Evolutionary conservation across 23 red algal genomes (phyloP), one percentile per base, ranked within the genome.

Genomic region (Rhodosorus marinus): DNA sequence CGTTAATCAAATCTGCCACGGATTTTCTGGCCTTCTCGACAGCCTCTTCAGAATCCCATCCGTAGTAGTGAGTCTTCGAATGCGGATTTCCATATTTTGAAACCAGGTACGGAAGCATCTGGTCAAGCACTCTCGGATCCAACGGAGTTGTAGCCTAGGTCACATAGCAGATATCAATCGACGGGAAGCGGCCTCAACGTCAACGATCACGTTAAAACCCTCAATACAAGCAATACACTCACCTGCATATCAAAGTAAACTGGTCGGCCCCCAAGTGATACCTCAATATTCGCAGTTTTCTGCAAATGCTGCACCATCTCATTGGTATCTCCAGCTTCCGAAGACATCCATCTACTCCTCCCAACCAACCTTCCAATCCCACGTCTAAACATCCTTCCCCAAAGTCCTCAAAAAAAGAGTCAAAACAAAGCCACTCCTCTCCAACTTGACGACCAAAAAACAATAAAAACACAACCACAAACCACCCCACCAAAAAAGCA

Each of bases 91-190:
- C 87, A 29, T 78, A 76, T 24, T 71, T 62, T 5, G 62, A 69
- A n/a, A 76, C 64, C 27, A 69, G 53, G 43, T 70, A 66, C 0
- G 87, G 87, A 14, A 94, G 40, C 87, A 94, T 94, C 14, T 59
- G 72, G 46, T 94, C 87, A 26, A 81, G 55, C 3, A 94, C 87
- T 19, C 87, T 70, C 15, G 87, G 87, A 60, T 94, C 87, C 24
- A 83, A 59, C 8, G 87, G 87, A 8, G 87, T 94, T 27, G 87
- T 94, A 43, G 87, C 62, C n/a, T n/a, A n/a, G n/a, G n/a, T n/a
- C n/a, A n/a, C n/a, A n/a, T n/a, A n/a, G n/a, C n/a, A n/a, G n/a
- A n/a, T n/a, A n/a, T n/a, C n/a, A n/a, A n/a, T n/a, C n/a, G n/a
- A n/a, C n/a, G n/a, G n/a, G n/a, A n/a, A n/a, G n/a, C n/a, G n/a